phyloP scores from a whole-genome alignment of 169 alveolate genomes.

The Eimeria nieschulzi region DNA sequence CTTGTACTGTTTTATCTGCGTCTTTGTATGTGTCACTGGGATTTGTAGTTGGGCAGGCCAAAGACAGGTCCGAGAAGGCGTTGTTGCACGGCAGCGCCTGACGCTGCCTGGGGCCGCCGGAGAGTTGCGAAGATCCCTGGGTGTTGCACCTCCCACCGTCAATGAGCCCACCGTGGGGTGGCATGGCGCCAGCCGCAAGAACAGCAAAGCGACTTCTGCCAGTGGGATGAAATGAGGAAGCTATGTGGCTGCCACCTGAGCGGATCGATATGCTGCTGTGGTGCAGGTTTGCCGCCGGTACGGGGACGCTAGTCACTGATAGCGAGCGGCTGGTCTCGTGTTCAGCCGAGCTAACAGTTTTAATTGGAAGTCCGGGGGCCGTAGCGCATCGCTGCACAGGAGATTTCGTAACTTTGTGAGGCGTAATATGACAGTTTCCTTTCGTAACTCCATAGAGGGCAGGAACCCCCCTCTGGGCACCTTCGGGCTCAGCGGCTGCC shows the following conservation, averaged over 20 bases:
- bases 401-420: no score
- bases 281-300: background rate
- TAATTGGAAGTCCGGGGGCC: no score
- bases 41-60: background rate
- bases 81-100: background rate
- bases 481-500: no score
- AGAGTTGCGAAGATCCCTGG: background rate
- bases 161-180: background rate
- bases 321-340: no score
- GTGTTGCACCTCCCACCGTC: background rate
- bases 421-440: no score
- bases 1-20: background rate
- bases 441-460: no score
- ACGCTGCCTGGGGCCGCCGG: background rate
- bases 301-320: no score
- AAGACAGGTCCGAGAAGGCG: background rate
- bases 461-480: no score
- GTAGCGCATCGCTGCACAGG: no score
- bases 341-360: no score
- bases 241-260: background rate
- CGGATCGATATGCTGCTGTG: background rate
- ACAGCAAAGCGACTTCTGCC: slow-evolving; percentile 34
- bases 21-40: background rate
- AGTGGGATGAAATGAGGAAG: background rate
- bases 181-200: slow-evolving; percentile 33